These are phyloP conservation scores for Boeremia exigua DNA, from an alignment of 2,329 filamentous ascomycete species.

Conservation along the genomic window DNA sequence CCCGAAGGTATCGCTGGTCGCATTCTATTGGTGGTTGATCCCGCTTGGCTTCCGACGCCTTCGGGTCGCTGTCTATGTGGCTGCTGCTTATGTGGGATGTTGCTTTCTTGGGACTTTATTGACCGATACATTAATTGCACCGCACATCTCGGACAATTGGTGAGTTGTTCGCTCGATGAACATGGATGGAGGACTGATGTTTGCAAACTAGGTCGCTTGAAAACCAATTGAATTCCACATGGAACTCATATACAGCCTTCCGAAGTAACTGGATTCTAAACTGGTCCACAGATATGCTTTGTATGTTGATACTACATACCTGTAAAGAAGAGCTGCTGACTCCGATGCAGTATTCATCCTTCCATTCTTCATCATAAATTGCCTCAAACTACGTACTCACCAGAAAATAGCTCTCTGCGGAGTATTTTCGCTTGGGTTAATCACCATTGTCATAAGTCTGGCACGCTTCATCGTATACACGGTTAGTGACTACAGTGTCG, in stretches of 20 bases:
- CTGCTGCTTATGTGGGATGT: conserved; percentile 12
- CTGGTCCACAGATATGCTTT: conserved; percentile 26
- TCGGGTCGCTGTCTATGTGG: conserved; percentile 22
- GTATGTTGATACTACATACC: conserved; percentile 5
- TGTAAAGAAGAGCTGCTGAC: background rate
- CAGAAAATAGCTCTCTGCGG: conserved; percentile 32
- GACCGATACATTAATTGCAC: conserved; percentile 22
- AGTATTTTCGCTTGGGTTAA: conserved; percentile 28
- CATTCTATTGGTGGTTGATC: conserved; percentile 37
- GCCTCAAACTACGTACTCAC: conserved; percentile 29
- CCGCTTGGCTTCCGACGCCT: conserved; percentile 26
- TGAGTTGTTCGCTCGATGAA: background rate
- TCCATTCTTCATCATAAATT: conserved; percentile 31
- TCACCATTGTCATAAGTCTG: conserved; percentile 31
- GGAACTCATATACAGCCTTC: conserved; percentile 25
- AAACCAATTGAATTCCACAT: conserved; percentile 26
- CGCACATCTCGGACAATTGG: conserved; percentile 28
- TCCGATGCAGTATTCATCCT: conserved; percentile 21
- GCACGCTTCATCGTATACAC: conserved; percentile 29
- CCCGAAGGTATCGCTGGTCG: conserved; percentile 27
- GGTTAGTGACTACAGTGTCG: conserved; percentile 21
- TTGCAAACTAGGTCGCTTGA: conserved; percentile 20
- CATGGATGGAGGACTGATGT: background rate
- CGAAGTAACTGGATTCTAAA: conserved; percentile 26
- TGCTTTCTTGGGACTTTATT: conserved; percentile 23